phyloP scores from a whole-genome alignment of 257 asterid species.

The Prunella vulgaris region DNA sequence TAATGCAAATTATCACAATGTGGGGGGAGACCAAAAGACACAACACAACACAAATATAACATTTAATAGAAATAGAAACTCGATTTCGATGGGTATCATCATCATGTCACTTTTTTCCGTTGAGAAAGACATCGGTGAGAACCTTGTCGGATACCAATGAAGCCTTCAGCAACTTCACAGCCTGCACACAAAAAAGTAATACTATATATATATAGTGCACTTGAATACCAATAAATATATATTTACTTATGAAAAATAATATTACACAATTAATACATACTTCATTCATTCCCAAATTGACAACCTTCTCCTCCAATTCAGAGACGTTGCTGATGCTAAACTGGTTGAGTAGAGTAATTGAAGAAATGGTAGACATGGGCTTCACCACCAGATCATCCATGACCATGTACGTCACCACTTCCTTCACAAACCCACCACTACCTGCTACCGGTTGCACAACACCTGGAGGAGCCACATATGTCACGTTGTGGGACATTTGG shows the following conservation, averaged over 20 bases:
- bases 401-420: constrained; percentile 30
- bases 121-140: neutral
- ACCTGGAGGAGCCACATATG: constrained; percentile 18
- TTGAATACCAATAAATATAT: too few relatives aligned
- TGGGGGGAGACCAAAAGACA: too few relatives aligned
- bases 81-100: too few relatives aligned
- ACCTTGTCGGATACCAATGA: neutral
- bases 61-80: too few relatives aligned
- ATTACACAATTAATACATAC: neutral
- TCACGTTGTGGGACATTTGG: rapidly evolving
- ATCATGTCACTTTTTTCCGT: too few relatives aligned
- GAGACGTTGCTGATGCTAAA: constrained; percentile 20
- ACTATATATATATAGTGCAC: neutral
- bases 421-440: constrained; percentile 36
- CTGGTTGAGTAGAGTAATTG: constrained; percentile 26
- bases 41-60: too few relatives aligned
- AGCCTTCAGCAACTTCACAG: neutral
- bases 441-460: neutral
- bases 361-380: constrained; percentile 33
- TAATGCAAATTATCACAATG: too few relatives aligned
- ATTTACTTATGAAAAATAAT: too few relatives aligned
- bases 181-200: neutral
- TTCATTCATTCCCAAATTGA: constrained; percentile 28
- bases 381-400: constrained; percentile 31
- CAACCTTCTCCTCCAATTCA: constrained; percentile 30